phyloP scores from a whole-genome alignment of 2,329 filamentous ascomycete species.

The Lasiodiplodia sp. region DNA sequence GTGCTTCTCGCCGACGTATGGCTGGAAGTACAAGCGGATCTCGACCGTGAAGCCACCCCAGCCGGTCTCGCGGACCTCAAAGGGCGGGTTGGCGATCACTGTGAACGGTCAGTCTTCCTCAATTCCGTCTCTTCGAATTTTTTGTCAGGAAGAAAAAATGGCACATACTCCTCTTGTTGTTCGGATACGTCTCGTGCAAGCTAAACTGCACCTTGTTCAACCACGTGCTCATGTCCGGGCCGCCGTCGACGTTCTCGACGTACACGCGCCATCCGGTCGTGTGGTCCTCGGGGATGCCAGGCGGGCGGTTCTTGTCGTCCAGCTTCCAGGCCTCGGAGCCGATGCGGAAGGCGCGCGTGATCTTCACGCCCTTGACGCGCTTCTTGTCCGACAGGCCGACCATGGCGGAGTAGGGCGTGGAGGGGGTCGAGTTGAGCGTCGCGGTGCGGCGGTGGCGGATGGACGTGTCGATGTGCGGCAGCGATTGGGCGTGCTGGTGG shows the following conservation, averaged over 20 bases:
- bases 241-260: conserved; percentile 86
- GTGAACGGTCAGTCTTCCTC: background rate
- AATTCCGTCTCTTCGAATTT: background rate
- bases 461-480: conserved; percentile 20
- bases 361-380: conserved; percentile 57
- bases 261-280: conserved; percentile 98
- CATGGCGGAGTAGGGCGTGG: conserved; percentile 48
- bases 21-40: conserved; percentile 91
- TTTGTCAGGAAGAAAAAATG: too few relatives aligned
- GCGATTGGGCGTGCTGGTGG: conserved; percentile 23
- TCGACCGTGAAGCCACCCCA: conserved; percentile 99
- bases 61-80: conserved; percentile 88
- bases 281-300: conserved; percentile 83
- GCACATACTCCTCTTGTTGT: conserved; percentile 76
- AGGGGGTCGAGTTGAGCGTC: conserved; percentile 24
- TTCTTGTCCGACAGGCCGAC: conserved; percentile 62
- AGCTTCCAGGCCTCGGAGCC: conserved; percentile 61
- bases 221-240: conserved; percentile 89
- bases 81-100: conserved; percentile 62
- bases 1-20: conserved; percentile 88
- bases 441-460: conserved; percentile 18
- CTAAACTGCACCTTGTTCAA: conserved; percentile 97
- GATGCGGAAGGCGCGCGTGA: conserved; percentile 53
- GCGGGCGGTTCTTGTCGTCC: conserved; percentile 67
- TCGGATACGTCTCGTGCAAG: conserved; percentile 94